Conservation (phyloP, 768 basidiomycete species). For the Lactarius quietus region DNA sequence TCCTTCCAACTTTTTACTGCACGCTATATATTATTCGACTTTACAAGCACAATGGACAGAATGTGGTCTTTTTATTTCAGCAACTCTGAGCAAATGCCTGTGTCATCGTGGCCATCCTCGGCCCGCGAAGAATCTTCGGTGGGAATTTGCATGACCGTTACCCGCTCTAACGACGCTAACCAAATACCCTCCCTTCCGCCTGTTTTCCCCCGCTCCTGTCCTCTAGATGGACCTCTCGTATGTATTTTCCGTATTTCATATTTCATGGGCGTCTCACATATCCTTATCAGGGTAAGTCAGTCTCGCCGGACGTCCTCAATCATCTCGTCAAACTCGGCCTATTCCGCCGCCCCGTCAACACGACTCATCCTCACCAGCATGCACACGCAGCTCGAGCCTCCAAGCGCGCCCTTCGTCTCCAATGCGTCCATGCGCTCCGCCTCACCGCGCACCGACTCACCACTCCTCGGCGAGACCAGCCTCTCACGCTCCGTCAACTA, state of each 20-base stretch:
- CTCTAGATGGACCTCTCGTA: conserved; percentile 23
- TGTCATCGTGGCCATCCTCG: background rate
- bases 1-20: background rate
- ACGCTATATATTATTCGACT: conserved; percentile 17
- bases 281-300: background rate
- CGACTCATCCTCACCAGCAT: conserved; percentile 44
- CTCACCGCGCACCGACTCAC: conserved; percentile 29
- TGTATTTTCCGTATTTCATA: background rate
- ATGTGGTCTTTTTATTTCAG: conserved; percentile 54
- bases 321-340: conserved; percentile 39
- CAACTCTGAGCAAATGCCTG: conserved; percentile 20
- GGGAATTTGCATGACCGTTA: background rate
- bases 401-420: conserved; percentile 39
- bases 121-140: conserved; percentile 13
- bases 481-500: conserved; percentile 64
- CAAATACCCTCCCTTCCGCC: background rate
- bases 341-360: conserved; percentile 47
- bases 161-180: background rate
- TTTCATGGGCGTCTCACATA: background rate
- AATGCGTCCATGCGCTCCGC: conserved; percentile 29
- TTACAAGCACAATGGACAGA: conserved; percentile 40
- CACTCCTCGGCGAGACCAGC: conserved; percentile 27
- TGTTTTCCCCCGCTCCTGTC: background rate
- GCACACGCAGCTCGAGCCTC: conserved; percentile 39
- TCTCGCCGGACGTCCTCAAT: conserved; percentile 34